Percentiles rank a stretch among this genome's conserved stretches.
These are phyloP conservation scores for Odonthalia washingtoniensis DNA, from an alignment of 31 red algal species.

Conservation along the genomic window DNA sequence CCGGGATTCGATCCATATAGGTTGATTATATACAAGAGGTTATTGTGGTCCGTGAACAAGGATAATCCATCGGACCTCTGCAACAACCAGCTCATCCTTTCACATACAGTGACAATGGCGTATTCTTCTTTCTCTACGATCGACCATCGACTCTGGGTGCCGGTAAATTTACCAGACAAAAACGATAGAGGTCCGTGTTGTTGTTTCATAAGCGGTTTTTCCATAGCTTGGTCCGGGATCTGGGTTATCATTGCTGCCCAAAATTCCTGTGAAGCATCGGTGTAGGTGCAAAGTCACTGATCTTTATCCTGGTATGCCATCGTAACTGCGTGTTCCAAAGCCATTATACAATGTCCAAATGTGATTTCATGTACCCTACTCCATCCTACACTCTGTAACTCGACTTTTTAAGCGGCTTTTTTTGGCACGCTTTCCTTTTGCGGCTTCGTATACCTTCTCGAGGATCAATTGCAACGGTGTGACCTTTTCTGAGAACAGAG, in stretches of 20 bases:
- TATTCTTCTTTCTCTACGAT: conserved; percentile 50
- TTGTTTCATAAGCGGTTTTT: conserved; percentile 15
- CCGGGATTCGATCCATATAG: too few species aligned
- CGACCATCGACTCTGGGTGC: conserved; percentile 17
- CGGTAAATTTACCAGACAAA: conserved; percentile 36
- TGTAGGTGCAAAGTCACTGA: conserved; percentile 31
- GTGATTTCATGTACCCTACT: not conserved
- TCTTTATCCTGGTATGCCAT: conserved; percentile 10
- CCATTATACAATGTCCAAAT: conserved; percentile 20
- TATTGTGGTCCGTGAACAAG: too few species aligned
- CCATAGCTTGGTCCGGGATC: not conserved
- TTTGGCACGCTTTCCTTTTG: conserved; percentile 14
- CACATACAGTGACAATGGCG: conserved; percentile 30
- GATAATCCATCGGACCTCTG: too few species aligned
- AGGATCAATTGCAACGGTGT: conserved; percentile 16
- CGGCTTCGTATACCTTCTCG: conserved; percentile 24
- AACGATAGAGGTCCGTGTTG: conserved; percentile 38
- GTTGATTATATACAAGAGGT: too few species aligned
- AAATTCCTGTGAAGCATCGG: conserved; percentile 49
- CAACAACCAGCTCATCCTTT: too few species aligned
- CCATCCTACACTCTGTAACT: conserved; percentile 35
- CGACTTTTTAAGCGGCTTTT: not conserved
- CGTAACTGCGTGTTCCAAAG: conserved; percentile 5
- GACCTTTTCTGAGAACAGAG: not conserved
- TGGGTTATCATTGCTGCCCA: too few species aligned